Evolutionary conservation across 768 basidiomycete genomes (phyloP).

Genomic region (Mycena galericulata): DNA sequence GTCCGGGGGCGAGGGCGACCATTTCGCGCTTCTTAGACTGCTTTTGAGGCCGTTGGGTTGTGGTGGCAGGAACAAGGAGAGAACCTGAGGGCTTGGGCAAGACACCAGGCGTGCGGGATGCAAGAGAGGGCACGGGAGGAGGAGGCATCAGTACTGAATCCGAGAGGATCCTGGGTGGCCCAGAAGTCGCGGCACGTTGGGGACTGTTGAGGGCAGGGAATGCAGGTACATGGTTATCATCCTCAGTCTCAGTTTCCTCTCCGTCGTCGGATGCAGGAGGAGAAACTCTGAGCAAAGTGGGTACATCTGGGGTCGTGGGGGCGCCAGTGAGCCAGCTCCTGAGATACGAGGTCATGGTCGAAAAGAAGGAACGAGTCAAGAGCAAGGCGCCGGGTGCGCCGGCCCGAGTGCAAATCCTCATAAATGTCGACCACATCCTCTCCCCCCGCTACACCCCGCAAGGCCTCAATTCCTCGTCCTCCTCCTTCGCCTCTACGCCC

Average conservation of each 20-base stretch:
- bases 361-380: slow-evolving; percentile 5
- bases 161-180: slow-evolving; percentile 51
- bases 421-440: slow-evolving; percentile 28
- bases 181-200: slow-evolving; percentile 63
- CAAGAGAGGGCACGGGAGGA: slow-evolving; percentile 56
- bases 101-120: slow-evolving; percentile 55
- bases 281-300: slow-evolving; percentile 52
- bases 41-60: slow-evolving; percentile 68
- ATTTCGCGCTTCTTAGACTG: slow-evolving; percentile 74
- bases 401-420: neutral
- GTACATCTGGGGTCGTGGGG: slow-evolving; percentile 43
- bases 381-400: neutral
- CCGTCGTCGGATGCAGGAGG: slow-evolving; percentile 57
- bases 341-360: slow-evolving; percentile 68
- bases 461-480: slow-evolving; percentile 46
- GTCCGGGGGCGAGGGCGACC: slow-evolving; percentile 92
- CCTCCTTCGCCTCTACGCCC: slow-evolving; percentile 61
- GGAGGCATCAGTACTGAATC: slow-evolving; percentile 69
- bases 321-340: slow-evolving; percentile 66
- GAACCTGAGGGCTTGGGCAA: slow-evolving; percentile 51
- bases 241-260: slow-evolving; percentile 51
- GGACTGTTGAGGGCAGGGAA: slow-evolving; percentile 82
- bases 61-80: slow-evolving; percentile 70
- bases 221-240: slow-evolving; percentile 72
- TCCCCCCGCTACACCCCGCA: slow-evolving; percentile 39